These are phyloP conservation scores for Gracilaria gracilis DNA, from an alignment of 23 red algal genomes.

Conservation along the genomic window DNA sequence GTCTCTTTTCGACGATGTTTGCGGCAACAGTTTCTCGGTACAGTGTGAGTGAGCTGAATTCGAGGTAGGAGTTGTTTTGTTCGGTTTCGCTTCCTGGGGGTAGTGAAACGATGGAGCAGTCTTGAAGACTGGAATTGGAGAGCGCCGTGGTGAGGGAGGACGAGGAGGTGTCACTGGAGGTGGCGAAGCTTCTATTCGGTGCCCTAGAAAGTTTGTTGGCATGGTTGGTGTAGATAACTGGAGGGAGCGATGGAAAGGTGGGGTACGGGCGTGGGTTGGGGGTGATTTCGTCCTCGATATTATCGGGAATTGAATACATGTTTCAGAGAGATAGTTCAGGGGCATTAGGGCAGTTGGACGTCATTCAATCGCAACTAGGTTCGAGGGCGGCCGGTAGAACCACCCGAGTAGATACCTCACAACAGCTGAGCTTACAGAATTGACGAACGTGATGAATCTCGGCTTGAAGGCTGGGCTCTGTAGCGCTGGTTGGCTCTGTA, in stretches of 20 bases:
- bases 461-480: not conserved
- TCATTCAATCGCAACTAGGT: not conserved
- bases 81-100: not conserved
- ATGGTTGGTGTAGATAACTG: not conserved
- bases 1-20: slow-evolving; percentile 9
- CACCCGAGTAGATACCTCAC: no score
- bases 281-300: slow-evolving; percentile 20
- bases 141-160: not conserved
- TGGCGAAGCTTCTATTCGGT: not conserved
- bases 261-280: slow-evolving; percentile 5
- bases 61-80: not conserved
- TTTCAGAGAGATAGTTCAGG: not conserved
- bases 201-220: not conserved
- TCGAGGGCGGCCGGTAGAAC: not conserved
- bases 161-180: not conserved
- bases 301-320: not conserved
- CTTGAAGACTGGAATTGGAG: not conserved
- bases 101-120: not conserved
- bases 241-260: not conserved
- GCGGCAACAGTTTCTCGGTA: slow-evolving; percentile 26
- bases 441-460: not conserved
- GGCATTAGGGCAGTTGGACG: not conserved
- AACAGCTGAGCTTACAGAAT: not conserved
- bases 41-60: not conserved
- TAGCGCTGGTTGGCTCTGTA: not conserved